Evolutionary conservation across 2,329 filamentous ascomycete genomes (phyloP).

Genomic region (Aspergillus pseudonomiae): DNA sequence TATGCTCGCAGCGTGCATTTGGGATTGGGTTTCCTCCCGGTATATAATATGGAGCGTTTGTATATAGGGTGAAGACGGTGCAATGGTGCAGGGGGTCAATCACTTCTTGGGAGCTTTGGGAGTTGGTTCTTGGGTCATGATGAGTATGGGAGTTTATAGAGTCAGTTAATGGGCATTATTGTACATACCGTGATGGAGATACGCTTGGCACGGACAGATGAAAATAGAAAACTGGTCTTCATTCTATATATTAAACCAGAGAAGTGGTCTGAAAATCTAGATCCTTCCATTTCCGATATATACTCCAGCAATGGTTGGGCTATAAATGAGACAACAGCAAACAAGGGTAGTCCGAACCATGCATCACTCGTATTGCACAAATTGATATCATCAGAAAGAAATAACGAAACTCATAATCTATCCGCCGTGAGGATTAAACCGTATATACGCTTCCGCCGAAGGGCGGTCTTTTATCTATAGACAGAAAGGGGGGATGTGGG

Average conservation of each 20-base stretch:
- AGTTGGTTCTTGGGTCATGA: background rate
- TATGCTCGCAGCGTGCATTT: background rate
- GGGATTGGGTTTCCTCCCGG: background rate
- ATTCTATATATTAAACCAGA: background rate
- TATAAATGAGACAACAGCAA: constrained; percentile 9
- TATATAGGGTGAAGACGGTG: background rate
- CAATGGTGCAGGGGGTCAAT: background rate
- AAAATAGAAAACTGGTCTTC: background rate
- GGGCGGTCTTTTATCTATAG: constrained; percentile 17
- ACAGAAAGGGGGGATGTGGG: constrained; percentile 8
- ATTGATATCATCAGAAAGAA: constrained; percentile 17
- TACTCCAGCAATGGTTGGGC: constrained; percentile 4
- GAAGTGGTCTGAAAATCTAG: background rate
- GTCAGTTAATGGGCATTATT: background rate
- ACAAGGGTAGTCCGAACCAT: constrained; percentile 7
- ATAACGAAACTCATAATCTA: constrained; percentile 24
- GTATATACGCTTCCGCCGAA: constrained; percentile 9
- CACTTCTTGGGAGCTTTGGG: background rate
- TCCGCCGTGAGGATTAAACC: constrained; percentile 17
- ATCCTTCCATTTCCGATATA: background rate
- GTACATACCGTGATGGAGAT: background rate
- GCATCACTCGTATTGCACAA: constrained; percentile 13
- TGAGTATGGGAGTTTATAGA: background rate
- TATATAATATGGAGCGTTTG: background rate
- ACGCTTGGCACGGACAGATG: background rate